Conservation (phyloP, 108 stramenopile species). For the Nitzschia putrida region DNA sequence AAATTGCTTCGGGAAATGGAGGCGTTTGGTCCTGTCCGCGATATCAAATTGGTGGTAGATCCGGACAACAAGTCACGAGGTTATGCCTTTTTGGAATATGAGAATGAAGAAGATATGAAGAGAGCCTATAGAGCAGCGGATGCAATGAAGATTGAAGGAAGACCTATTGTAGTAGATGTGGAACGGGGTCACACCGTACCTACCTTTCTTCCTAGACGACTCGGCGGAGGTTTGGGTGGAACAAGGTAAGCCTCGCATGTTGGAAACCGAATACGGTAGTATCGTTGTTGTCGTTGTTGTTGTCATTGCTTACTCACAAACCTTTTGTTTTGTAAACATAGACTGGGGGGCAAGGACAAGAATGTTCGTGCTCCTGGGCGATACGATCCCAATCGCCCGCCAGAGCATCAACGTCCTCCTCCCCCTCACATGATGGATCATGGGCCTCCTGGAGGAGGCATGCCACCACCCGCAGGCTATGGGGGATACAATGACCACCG, state of each 20-base stretch:
- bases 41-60: conserved; percentile 78
- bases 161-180: conserved; percentile 91
- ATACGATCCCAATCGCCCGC: conserved; percentile 63
- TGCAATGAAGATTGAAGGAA: conserved; percentile 90
- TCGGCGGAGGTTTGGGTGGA: conserved; percentile 91
- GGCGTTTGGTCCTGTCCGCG: conserved; percentile 86
- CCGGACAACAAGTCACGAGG: conserved; percentile 66
- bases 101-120: conserved; percentile 88
- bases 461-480: conserved; percentile 36
- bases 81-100: conserved; percentile 96
- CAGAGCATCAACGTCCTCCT: conserved; percentile 17
- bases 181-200: conserved; percentile 97
- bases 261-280: background rate
- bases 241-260: conserved; percentile 44
- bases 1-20: conserved; percentile 93
- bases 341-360: conserved; percentile 69
- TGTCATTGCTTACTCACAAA: too few species aligned
- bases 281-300: background rate
- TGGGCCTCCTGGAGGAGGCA: conserved; percentile 35
- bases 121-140: conserved; percentile 88
- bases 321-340: background rate
- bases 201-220: conserved; percentile 85
- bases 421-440: conserved; percentile 27
- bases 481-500: conserved; percentile 19
- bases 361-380: conserved; percentile 65